Conservation (phyloP, 1,139 yeast genomes). For the Eremothecium coryli region DNA sequence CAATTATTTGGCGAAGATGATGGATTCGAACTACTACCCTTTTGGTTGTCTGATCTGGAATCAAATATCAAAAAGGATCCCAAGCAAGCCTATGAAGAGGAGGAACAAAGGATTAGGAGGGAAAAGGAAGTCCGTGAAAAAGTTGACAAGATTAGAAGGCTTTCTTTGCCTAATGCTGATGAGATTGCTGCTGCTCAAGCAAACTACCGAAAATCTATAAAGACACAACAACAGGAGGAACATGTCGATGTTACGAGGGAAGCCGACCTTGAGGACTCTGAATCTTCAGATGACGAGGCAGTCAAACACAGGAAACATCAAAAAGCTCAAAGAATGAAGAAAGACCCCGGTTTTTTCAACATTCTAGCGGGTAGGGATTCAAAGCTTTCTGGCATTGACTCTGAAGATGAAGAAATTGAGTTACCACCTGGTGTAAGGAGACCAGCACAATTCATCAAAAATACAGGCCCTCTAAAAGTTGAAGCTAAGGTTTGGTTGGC, state of each 20-base stretch:
- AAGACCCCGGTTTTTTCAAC: constrained; percentile 22
- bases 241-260: background rate
- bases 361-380: constrained; percentile 30
- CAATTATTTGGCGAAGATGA: constrained; percentile 75
- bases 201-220: constrained; percentile 2
- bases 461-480: constrained; percentile 84
- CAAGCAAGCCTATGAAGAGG: constrained; percentile 58
- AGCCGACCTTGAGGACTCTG: constrained; percentile 39
- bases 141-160: constrained; percentile 33
- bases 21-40: constrained; percentile 78
- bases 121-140: constrained; percentile 43
- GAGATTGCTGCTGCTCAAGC: background rate
- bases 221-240: background rate
- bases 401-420: constrained; percentile 80
- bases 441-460: constrained; percentile 71
- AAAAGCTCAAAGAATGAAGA: constrained; percentile 9
- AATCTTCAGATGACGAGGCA: constrained; percentile 35
- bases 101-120: constrained; percentile 36
- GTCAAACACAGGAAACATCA: background rate
- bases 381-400: constrained; percentile 50
- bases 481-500: constrained; percentile 99
- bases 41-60: constrained; percentile 91
- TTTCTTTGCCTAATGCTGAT: constrained; percentile 14
- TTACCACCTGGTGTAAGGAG: constrained; percentile 84
- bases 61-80: constrained; percentile 69